These are phyloP conservation scores for Rhizopogon vinicolor DNA, from an alignment of 768 basidiomycete genomes.

Conservation along the genomic window DNA sequence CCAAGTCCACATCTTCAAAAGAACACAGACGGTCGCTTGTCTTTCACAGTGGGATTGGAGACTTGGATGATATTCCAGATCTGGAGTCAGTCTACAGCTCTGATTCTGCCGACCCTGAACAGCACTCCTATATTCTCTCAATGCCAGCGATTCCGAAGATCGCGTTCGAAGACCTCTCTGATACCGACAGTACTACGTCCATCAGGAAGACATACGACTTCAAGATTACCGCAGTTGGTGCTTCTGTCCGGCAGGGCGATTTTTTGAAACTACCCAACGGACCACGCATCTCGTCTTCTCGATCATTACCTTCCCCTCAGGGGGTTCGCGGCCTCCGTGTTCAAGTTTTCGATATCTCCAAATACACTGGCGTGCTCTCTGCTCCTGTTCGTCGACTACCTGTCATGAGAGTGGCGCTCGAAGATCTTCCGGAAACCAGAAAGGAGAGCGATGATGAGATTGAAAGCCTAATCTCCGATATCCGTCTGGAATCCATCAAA, in stretches of 20 bases:
- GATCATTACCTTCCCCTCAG: background rate
- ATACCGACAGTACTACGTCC: background rate
- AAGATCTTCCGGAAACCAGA: background rate
- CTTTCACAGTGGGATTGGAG: background rate
- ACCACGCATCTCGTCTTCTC: background rate
- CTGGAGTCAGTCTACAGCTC: conserved; percentile 18
- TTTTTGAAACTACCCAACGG: conserved; percentile 2
- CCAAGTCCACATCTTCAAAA: background rate
- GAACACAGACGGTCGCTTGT: background rate
- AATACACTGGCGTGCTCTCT: background rate
- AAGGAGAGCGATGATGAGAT: conserved; percentile 1
- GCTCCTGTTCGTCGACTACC: background rate
- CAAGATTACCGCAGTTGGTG: conserved; percentile 1
- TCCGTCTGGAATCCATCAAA: background rate
- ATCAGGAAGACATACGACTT: conserved; percentile 5
- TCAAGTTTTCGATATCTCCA: background rate
- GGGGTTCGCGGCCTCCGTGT: background rate
- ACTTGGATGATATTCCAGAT: conserved; percentile 1
- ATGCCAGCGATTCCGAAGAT: conserved; percentile 25
- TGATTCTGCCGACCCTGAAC: conserved; percentile 21
- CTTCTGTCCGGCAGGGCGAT: conserved; percentile 1
- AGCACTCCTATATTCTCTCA: conserved; percentile 17
- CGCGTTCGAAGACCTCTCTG: conserved; percentile 11
- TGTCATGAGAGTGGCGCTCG: background rate
- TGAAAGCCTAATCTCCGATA: background rate